phyloP scores from a whole-genome alignment of 2,329 filamentous ascomycete genomes.

The Neopestalotiopsis sp. region DNA sequence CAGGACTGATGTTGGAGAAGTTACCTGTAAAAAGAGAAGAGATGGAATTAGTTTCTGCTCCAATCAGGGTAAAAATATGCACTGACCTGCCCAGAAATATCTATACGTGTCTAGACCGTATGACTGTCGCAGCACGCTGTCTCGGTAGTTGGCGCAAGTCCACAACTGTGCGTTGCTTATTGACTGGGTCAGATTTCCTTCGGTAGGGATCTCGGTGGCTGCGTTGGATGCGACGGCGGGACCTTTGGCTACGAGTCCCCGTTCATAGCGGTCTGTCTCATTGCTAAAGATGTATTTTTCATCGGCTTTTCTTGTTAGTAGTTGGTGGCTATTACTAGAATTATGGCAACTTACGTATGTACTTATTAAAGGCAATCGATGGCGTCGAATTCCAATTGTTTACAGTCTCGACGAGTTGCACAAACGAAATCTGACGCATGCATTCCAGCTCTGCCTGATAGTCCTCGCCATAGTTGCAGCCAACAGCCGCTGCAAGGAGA shows the following conservation, averaged over 20 bases:
- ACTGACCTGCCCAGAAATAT: slow-evolving; percentile 9
- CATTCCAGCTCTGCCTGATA: slow-evolving; percentile 5
- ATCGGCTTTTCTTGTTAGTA: not conserved
- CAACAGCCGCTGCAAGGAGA: not conserved
- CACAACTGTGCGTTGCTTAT: not conserved
- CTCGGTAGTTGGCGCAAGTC: not conserved
- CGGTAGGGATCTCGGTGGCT: not conserved
- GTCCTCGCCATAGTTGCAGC: slow-evolving; percentile 10
- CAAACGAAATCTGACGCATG: slow-evolving; percentile 10
- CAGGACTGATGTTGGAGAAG: slow-evolving; percentile 16
- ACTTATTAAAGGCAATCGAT: not conserved
- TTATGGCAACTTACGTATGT: not conserved
- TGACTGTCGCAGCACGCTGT: slow-evolving; percentile 5
- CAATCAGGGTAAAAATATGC: not conserved
- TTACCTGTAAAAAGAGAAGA: not conserved
- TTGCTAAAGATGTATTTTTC: slow-evolving; percentile 11
- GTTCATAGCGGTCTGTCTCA: not conserved
- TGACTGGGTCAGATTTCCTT: not conserved
- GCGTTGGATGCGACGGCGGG: slow-evolving; percentile 5
- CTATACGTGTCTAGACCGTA: slow-evolving; percentile 9
- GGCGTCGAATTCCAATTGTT: slow-evolving; percentile 5
- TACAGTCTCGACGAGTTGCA: slow-evolving; percentile 4
- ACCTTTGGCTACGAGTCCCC: not conserved
- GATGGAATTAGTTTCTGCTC: too few relatives aligned
- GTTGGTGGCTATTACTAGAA: not conserved